These are phyloP conservation scores for Yamadazyma conglobata DNA, from an alignment of 1,139 yeast genomes.

Conservation along the genomic window DNA sequence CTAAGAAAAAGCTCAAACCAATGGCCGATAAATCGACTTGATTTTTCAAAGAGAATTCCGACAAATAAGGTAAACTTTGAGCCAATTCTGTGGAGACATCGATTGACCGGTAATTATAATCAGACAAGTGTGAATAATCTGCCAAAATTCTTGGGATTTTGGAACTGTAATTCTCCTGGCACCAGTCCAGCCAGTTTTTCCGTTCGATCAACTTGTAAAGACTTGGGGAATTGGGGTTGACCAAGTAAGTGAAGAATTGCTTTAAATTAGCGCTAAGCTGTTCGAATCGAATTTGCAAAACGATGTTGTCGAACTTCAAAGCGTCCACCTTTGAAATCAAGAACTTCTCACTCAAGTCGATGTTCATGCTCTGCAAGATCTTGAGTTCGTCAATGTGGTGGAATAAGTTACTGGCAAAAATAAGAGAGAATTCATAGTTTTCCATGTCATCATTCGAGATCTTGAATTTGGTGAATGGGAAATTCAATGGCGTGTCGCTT, in stretches of 20 bases:
- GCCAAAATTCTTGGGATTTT: slow-evolving; percentile 9
- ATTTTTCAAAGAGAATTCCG: slow-evolving; percentile 10
- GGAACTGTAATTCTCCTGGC: slow-evolving; percentile 12
- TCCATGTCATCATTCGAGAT: slow-evolving; percentile 13
- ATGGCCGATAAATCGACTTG: slow-evolving; percentile 11
- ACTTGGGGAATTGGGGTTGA: slow-evolving; percentile 10
- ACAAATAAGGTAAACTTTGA: slow-evolving; percentile 9
- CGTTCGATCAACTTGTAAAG: slow-evolving; percentile 10
- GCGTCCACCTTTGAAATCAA: slow-evolving; percentile 2
- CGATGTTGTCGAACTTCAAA: slow-evolving; percentile 8
- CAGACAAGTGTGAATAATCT: slow-evolving; percentile 15
- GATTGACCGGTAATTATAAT: slow-evolving; percentile 11
- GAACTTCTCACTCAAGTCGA: slow-evolving; percentile 6
- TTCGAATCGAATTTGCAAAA: slow-evolving; percentile 8
- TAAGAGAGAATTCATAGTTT: slow-evolving; percentile 19
- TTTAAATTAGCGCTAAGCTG: slow-evolving; percentile 4
- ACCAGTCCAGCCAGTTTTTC: slow-evolving; percentile 17
- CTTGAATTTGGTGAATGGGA: slow-evolving; percentile 12
- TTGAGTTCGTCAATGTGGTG: slow-evolving; percentile 16
- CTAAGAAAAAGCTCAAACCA: slow-evolving; percentile 11
- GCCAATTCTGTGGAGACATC: slow-evolving; percentile 13
- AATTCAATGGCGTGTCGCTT: slow-evolving; percentile 8
- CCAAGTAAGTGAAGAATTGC: slow-evolving; percentile 9
- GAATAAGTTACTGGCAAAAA: slow-evolving; percentile 14
- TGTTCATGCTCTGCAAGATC: slow-evolving; percentile 11